Evolutionary conservation across 2,329 filamentous ascomycete genomes (phyloP).

Genomic region (Calonectria hawksworthii): DNA sequence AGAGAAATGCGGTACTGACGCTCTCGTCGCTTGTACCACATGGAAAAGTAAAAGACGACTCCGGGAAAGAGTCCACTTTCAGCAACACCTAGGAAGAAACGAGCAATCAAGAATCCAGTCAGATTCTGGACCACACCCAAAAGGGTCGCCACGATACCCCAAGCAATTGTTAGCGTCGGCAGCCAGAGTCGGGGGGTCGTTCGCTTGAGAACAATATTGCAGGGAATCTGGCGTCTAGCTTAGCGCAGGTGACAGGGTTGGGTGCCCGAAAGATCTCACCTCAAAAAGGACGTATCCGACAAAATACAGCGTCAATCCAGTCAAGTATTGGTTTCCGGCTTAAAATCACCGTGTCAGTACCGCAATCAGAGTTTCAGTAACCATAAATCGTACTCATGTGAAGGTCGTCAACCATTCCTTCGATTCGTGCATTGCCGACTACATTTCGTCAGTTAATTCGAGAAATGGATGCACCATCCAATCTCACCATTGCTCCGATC

Average conservation of each 20-base stretch:
- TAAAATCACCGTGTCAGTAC: not conserved
- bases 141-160: conserved; percentile 68
- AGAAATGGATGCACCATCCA: conserved; percentile 30
- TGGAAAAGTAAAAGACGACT: conserved; percentile 64
- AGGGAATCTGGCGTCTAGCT: conserved; percentile 62
- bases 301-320: conserved; percentile 77
- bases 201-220: conserved; percentile 73
- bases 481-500: conserved; percentile 70
- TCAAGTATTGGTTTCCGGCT: conserved; percentile 75
- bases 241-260: accelerated
- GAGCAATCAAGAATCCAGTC: conserved; percentile 64
- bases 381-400: conserved; percentile 61
- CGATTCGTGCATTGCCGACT: conserved; percentile 72
- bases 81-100: conserved; percentile 69
- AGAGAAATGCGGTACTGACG: conserved; percentile 68
- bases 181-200: conserved; percentile 71
- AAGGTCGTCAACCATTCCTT: conserved; percentile 66
- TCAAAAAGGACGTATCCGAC: conserved; percentile 72
- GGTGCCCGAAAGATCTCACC: conserved; percentile 43
- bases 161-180: conserved; percentile 68
- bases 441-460: conserved; percentile 30
- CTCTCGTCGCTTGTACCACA: conserved; percentile 70
- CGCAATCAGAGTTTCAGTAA: accelerated
- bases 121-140: conserved; percentile 64
- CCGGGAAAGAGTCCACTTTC: conserved; percentile 68